Conservation (phyloP, 2,329 filamentous ascomycete genomes). For the Monascus ruber region DNA sequence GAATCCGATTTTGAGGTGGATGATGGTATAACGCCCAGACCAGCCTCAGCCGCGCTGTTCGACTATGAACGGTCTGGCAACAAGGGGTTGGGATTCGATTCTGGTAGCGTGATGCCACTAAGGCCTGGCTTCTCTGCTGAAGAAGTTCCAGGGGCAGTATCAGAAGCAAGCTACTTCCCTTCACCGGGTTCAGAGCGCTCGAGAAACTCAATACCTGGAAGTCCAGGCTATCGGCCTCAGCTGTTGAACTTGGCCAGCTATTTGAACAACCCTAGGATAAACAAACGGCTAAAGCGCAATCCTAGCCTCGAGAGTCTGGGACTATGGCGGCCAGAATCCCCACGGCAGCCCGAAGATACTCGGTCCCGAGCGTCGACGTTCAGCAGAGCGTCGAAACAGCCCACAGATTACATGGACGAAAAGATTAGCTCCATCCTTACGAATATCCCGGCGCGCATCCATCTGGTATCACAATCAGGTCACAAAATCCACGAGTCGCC, state of each 20-base stretch:
- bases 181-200: not conserved
- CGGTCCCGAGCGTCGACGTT: slow-evolving; percentile 29
- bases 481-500: slow-evolving; percentile 21
- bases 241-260: slow-evolving; percentile 9
- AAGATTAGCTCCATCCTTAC: slow-evolving; percentile 71
- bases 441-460: slow-evolving; percentile 68
- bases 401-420: slow-evolving; percentile 61
- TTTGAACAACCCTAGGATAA: slow-evolving; percentile 13
- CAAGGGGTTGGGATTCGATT: not conserved
- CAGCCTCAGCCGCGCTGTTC: slow-evolving; percentile 12
- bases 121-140: slow-evolving; percentile 6
- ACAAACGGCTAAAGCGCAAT: slow-evolving; percentile 18
- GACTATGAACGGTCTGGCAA: slow-evolving; percentile 13
- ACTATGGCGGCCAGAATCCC: slow-evolving; percentile 14
- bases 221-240: slow-evolving; percentile 8
- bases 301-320: slow-evolving; percentile 23
- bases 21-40: slow-evolving; percentile 3
- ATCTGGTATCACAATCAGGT: slow-evolving; percentile 47
- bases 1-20: slow-evolving; percentile 7
- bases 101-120: not conserved
- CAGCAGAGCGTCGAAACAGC: slow-evolving; percentile 27
- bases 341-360: slow-evolving; percentile 10
- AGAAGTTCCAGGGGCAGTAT: slow-evolving; percentile 6
- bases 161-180: not conserved
- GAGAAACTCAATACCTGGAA: slow-evolving; percentile 7